Conservation (phyloP, 805 yeast species). For the Sugiyamaella qingdaonensis region DNA sequence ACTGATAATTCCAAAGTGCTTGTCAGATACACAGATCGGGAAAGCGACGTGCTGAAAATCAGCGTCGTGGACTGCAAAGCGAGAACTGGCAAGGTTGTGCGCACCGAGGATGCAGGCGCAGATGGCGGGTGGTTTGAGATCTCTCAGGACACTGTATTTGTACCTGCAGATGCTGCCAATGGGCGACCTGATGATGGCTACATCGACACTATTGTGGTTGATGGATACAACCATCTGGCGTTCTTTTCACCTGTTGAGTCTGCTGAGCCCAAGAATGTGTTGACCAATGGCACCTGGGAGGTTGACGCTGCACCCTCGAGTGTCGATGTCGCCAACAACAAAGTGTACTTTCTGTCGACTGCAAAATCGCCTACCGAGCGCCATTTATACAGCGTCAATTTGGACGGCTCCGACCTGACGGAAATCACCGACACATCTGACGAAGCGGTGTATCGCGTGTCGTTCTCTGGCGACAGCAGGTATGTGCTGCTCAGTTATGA, state of each 20-base stretch:
- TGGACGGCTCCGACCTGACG: constrained; percentile 43
- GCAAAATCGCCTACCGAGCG: constrained; percentile 76
- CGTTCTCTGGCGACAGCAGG: constrained; percentile 77
- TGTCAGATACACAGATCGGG: constrained; percentile 59
- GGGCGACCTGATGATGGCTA: constrained; percentile 61
- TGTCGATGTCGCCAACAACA: constrained; percentile 42
- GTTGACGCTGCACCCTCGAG: constrained; percentile 71
- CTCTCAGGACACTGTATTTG: constrained; percentile 54
- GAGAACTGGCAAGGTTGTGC: constrained; percentile 37
- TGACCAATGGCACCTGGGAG: constrained; percentile 86
- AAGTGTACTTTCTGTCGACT: constrained; percentile 66
- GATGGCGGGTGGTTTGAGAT: constrained; percentile 77
- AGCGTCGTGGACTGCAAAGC: constrained; percentile 46
- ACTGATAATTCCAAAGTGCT: constrained; percentile 51
- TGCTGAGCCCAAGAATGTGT: constrained; percentile 44
- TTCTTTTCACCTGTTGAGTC: constrained; percentile 71
- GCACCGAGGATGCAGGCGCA: constrained; percentile 43
- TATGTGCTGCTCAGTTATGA: constrained; percentile 63
- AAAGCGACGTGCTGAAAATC: constrained; percentile 59
- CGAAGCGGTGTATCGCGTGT: constrained; percentile 64
- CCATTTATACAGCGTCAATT: constrained; percentile 68
- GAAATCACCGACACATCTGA: constrained; percentile 48
- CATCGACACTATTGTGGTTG: constrained; percentile 56
- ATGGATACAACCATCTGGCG: constrained; percentile 70
- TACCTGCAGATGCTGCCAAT: constrained; percentile 46